A percentile compares a stretch with the other conserved stretches of the same genome.
phyloP scores from a whole-genome alignment of 2,329 filamentous ascomycete species.

The Diaporthe ilicicola region DNA sequence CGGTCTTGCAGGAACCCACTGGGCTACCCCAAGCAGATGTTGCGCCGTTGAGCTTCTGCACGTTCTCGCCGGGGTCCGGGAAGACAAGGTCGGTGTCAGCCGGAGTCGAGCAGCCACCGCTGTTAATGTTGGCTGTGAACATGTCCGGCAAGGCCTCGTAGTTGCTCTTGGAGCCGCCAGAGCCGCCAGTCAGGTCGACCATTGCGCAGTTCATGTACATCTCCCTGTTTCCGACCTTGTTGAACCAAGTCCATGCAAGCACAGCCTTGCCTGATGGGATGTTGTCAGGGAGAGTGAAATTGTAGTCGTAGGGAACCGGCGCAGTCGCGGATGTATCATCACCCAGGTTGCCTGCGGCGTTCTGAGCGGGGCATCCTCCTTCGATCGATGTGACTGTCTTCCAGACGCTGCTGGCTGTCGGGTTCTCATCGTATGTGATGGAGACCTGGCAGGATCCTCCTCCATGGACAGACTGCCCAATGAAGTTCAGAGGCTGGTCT shows the following conservation, averaged over 20 bases:
- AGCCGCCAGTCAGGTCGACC: conserved; percentile 67
- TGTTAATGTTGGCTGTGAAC: conserved; percentile 75
- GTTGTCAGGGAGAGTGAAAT: conserved; percentile 75
- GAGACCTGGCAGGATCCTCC: conserved; percentile 93
- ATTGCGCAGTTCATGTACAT: conserved; percentile 98
- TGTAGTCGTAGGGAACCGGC: conserved; percentile 64
- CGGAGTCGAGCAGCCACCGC: conserved; percentile 62
- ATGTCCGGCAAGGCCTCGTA: conserved; percentile 74
- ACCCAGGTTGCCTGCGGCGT: conserved; percentile 64
- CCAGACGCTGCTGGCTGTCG: conserved; percentile 75
- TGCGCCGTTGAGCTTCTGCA: conserved; percentile 56
- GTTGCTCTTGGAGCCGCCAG: conserved; percentile 56
- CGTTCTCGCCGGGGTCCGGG: conserved; percentile 70
- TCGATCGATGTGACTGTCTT: conserved; percentile 90
- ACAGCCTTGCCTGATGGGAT: conserved; percentile 80
- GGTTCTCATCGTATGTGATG: conserved; percentile 78
- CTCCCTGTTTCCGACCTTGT: conserved; percentile 90
- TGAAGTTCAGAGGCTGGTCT: conserved; percentile 68
- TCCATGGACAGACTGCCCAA: conserved; percentile 81
- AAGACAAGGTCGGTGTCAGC: conserved; percentile 69
- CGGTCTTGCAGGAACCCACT: conserved; percentile 40
- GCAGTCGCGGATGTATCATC: conserved; percentile 49
- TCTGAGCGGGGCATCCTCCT: conserved; percentile 80
- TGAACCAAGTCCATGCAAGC: conserved; percentile 95
- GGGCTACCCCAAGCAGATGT: conserved; percentile 45